These are phyloP conservation scores for Flaveria brownii DNA, from an alignment of 129 eudicot genomes.

Conservation along the genomic window DNA sequence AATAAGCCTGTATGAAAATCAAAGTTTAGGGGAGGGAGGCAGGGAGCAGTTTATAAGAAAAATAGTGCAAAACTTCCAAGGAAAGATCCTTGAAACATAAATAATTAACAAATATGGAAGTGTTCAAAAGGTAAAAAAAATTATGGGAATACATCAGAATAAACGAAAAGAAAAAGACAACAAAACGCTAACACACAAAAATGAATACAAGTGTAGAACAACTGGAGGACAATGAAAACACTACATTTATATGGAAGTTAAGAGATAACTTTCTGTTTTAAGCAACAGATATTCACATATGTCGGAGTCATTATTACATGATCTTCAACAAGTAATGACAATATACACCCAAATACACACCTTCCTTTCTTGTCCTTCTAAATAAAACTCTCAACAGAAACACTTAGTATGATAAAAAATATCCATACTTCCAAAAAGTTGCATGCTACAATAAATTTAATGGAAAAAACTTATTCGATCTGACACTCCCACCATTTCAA, in stretches of 20 bases:
- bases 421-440: not conserved
- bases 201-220: not conserved
- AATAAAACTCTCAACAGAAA: not conserved
- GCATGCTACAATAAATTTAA: no score
- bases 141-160: not conserved
- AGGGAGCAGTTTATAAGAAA: not conserved
- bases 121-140: not conserved
- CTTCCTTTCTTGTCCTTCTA: slow-evolving; percentile 3
- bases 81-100: slow-evolving; percentile 1
- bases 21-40: not conserved
- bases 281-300: slow-evolving; percentile 25
- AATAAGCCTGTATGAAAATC: not conserved
- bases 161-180: no score
- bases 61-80: not conserved
- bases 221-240: not conserved
- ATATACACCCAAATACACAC: slow-evolving; percentile 15
- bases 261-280: not conserved
- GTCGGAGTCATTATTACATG: slow-evolving; percentile 6
- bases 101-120: not conserved
- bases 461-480: no score
- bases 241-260: no score
- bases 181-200: not conserved
- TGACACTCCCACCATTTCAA: no score
- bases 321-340: slow-evolving; percentile 5
- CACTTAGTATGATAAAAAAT: not conserved